Percentiles rank a stretch among this genome's conserved stretches.
Conservation (phyloP, 139 green algal genomes). For the Chlamydomonas incerta region DNA sequence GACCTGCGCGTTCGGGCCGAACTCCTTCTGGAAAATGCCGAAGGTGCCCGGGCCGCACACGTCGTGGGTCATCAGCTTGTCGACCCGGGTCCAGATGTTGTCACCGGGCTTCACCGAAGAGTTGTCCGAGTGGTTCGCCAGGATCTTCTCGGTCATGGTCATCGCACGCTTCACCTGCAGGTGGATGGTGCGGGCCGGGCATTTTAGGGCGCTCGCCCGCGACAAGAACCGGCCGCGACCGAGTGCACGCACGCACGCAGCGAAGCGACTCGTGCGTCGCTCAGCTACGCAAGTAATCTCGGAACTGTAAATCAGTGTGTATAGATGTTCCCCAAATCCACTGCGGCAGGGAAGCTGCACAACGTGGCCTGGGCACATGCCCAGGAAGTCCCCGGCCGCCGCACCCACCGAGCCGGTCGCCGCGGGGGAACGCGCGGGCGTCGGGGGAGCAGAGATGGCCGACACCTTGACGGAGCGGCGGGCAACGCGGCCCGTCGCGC, state of each 20-base stretch:
- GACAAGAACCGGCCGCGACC: no score
- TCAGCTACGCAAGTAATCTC: no score
- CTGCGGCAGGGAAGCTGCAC: no score
- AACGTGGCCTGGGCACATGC: no score
- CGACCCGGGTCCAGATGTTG: slow-evolving; percentile 95
- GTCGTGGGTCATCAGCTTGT: slow-evolving; percentile 97
- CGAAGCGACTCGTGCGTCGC: no score
- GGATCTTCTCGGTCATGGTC: slow-evolving; percentile 97
- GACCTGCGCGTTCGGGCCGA: slow-evolving; percentile 90
- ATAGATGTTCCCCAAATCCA: no score
- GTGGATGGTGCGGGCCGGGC: background rate
- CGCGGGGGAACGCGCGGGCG: slow-evolving; percentile 55
- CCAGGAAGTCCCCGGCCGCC: background rate
- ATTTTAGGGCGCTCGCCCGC: no score
- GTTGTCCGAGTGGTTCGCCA: slow-evolving; percentile 86
- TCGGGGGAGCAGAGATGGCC: slow-evolving; percentile 48
- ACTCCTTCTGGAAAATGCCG: slow-evolving; percentile 97
- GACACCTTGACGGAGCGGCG: slow-evolving; percentile 42
- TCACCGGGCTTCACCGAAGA: slow-evolving; percentile 79
- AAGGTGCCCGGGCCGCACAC: slow-evolving; percentile 96
- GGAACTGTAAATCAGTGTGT: no score
- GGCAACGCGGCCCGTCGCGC: background rate
- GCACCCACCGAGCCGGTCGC: slow-evolving; percentile 67
- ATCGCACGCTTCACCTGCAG: slow-evolving; percentile 89
- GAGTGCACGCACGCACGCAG: background rate